Conservation (phyloP, 2,329 filamentous ascomycete species). For the Penicillium freii region DNA sequence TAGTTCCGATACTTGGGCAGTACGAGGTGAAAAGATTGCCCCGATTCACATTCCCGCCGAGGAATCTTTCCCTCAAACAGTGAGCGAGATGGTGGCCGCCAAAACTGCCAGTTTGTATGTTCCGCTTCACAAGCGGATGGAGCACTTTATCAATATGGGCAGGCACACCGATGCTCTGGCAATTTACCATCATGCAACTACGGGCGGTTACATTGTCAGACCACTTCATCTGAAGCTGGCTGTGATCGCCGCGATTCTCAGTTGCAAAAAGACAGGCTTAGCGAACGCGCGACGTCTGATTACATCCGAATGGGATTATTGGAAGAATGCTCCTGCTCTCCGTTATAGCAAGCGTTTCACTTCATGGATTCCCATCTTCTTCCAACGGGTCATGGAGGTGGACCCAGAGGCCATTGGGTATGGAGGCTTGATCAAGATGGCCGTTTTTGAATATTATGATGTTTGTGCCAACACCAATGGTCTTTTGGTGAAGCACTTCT, state of each 20-base stretch:
- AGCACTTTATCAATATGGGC: conserved; percentile 38
- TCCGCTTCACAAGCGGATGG: conserved; percentile 39
- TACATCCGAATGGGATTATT: conserved; percentile 28
- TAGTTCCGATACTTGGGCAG: conserved; percentile 18
- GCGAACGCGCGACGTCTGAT: conserved; percentile 33
- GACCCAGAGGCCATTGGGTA: conserved; percentile 18
- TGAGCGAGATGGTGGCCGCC: conserved; percentile 28
- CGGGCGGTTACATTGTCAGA: conserved; percentile 31
- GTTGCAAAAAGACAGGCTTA: conserved; percentile 26
- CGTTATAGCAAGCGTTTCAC: conserved; percentile 24
- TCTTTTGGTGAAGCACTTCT: conserved; percentile 38
- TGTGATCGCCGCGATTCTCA: conserved; percentile 36
- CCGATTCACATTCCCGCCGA: conserved; percentile 19
- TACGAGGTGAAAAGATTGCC: conserved; percentile 13
- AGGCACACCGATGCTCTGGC: conserved; percentile 34
- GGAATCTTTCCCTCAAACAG: conserved; percentile 28
- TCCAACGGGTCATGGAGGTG: conserved; percentile 35
- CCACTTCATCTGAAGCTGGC: conserved; percentile 39
- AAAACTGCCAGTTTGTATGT: conserved; percentile 35
- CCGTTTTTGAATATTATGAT: conserved; percentile 41
- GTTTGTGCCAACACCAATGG: conserved; percentile 34
- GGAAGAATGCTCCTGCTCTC: conserved; percentile 7
- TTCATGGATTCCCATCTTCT: conserved; percentile 35
- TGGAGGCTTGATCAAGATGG: conserved; percentile 34
- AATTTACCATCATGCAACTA: conserved; percentile 31